A percentile compares a stretch with the other conserved stretches of the same genome.
These are phyloP conservation scores for Takashimella koratensis DNA, from an alignment of 1,284 basidiomycete species.

Conservation along the genomic window DNA sequence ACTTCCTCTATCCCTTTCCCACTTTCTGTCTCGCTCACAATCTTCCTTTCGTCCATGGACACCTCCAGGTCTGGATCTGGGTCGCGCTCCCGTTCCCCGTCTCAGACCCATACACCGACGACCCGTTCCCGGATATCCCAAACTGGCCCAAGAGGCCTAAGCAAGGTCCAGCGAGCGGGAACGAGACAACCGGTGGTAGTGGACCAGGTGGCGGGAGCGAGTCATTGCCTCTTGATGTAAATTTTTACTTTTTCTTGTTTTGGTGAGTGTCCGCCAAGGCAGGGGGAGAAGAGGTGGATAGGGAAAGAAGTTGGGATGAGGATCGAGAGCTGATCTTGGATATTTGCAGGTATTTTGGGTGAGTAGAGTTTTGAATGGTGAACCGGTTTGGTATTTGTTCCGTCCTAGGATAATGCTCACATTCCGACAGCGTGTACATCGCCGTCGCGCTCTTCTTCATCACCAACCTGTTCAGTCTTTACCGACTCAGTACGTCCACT, in stretches of 20 bases:
- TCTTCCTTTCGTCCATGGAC: conserved; percentile 55
- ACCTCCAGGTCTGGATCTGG: conserved; percentile 54
- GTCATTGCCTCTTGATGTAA: conserved; percentile 48
- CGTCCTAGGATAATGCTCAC: too few species aligned
- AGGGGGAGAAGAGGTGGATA: too few species aligned
- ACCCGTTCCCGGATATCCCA: conserved; percentile 44
- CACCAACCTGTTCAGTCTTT: conserved; percentile 57
- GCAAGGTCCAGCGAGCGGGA: conserved; percentile 6
- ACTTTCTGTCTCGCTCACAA: conserved; percentile 54
- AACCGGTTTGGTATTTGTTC: too few species aligned
- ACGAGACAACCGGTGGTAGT: conserved; percentile 1
- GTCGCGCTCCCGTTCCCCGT: conserved; percentile 56
- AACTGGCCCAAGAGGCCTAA: conserved; percentile 37
- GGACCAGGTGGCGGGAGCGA: conserved; percentile 8
- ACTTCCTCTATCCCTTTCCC: not conserved
- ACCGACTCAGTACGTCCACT: conserved; percentile 41
- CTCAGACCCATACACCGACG: conserved; percentile 50
- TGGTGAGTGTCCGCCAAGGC: too few species aligned
- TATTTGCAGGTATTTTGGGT: conserved; percentile 42
- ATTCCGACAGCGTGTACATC: conserved; percentile 46
- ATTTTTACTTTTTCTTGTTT: conserved; percentile 53
- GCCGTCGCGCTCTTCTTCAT: conserved; percentile 55
- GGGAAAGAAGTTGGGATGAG: too few species aligned
- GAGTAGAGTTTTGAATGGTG: not conserved
- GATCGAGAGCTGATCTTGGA: conserved; percentile 3